phyloP scores from a whole-genome alignment of 2,329 filamentous ascomycete genomes.

The Pestalotiopsis sp. region DNA sequence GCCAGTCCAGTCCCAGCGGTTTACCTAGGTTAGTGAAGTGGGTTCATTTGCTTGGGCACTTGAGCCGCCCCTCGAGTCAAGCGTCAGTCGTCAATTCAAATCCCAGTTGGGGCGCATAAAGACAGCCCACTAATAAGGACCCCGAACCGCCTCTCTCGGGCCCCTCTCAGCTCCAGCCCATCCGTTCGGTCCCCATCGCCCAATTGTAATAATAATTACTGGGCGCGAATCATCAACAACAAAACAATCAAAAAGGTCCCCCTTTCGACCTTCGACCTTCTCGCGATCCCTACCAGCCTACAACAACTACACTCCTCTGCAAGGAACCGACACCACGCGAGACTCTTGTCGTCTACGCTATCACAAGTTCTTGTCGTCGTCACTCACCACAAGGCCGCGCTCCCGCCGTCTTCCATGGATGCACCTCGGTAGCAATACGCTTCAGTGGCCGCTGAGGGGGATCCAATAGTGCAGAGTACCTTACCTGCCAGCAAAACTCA shows the following conservation, averaged over 20 bases:
- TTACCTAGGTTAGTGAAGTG: neutral
- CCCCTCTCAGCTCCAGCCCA: slow-evolving; percentile 3
- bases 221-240: neutral
- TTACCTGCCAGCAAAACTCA: neutral
- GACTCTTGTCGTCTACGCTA: neutral
- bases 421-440: slow-evolving; percentile 6
- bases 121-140: slow-evolving; percentile 3
- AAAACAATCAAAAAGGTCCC: neutral
- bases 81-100: neutral
- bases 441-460: slow-evolving; percentile 8
- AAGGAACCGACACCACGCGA: neutral
- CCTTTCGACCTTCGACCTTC: neutral
- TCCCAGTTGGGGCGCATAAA: neutral
- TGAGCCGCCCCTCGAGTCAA: slow-evolving; percentile 4
- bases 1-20: too few species aligned
- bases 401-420: slow-evolving; percentile 1
- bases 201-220: neutral
- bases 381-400: neutral
- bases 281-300: neutral
- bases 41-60: neutral
- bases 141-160: neutral
- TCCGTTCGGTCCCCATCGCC: neutral
- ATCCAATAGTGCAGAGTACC: neutral
- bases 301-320: neutral
- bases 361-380: neutral